Evolutionary conservation across 148 eudicot genomes (phyloP).

Genomic region (Vaccinium macrocarpon): DNA sequence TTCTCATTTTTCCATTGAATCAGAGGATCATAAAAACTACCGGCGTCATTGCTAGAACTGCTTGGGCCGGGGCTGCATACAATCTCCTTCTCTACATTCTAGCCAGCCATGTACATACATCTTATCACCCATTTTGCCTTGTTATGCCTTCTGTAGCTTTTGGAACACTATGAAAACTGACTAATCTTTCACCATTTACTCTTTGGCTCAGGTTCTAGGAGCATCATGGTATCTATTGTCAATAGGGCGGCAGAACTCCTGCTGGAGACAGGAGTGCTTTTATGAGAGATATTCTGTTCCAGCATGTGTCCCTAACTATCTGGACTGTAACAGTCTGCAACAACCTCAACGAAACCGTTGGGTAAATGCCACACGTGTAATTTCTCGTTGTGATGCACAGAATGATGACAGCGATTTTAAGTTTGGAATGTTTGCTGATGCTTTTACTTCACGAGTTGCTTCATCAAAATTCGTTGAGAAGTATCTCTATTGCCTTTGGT

Average conservation of each 20-base stretch:
- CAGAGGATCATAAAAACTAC: conserved; percentile 74
- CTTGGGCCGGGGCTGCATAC: conserved; percentile 95
- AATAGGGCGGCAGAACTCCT: conserved; percentile 71
- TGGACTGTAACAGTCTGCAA: conserved; percentile 51
- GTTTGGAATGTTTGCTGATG: conserved; percentile 86
- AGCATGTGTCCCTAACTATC: conserved; percentile 38
- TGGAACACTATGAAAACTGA: not conserved
- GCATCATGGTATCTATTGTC: conserved; percentile 89
- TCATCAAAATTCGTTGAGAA: conserved; percentile 53
- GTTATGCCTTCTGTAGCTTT: not conserved
- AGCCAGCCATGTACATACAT: conserved; percentile 83
- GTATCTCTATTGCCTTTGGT: conserved; percentile 88
- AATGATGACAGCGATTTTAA: conserved; percentile 59
- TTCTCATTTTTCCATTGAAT: conserved; percentile 76
- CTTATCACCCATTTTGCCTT: not conserved
- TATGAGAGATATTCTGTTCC: conserved; percentile 42
- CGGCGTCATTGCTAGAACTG: conserved; percentile 80
- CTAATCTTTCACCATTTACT: not conserved
- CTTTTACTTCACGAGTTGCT: conserved; percentile 76
- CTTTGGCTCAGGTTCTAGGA: conserved; percentile 67
- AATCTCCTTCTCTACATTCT: conserved; percentile 83
- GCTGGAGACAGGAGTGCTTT: conserved; percentile 65
- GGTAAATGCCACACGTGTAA: conserved; percentile 51
- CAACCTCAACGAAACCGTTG: conserved; percentile 49
- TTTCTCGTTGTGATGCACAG: conserved; percentile 53